phyloP scores from a whole-genome alignment of 768 basidiomycete genomes.

The Terana coerulea region DNA sequence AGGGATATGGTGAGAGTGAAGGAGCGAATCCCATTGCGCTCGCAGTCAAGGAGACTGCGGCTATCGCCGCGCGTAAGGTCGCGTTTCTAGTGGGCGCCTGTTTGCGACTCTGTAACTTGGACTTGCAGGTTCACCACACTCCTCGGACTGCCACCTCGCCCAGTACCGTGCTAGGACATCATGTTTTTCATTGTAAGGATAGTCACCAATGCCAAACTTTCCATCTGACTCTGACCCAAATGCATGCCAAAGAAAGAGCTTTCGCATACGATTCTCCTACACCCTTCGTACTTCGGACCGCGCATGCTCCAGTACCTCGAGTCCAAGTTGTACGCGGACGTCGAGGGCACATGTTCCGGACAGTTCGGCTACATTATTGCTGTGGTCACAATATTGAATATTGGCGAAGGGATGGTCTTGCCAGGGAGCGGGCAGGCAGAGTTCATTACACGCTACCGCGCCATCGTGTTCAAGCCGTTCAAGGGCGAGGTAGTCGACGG shows the following conservation, averaged over 20 bases:
- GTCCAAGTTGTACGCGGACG: slow-evolving; percentile 90
- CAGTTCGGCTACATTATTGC: slow-evolving; percentile 94
- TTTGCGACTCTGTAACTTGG: not conserved
- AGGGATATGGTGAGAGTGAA: too few relatives aligned
- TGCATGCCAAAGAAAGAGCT: slow-evolving; percentile 76
- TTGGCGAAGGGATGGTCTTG: slow-evolving; percentile 89
- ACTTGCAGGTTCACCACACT: too few relatives aligned
- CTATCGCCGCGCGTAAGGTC: slow-evolving; percentile 3
- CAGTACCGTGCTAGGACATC: not conserved
- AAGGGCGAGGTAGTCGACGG: slow-evolving; percentile 99
- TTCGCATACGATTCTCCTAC: slow-evolving; percentile 94
- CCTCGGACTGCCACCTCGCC: not conserved
- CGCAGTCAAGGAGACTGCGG: too few relatives aligned
- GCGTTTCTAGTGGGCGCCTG: slow-evolving; percentile 1
- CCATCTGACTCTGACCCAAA: not conserved
- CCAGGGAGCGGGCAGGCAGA: slow-evolving; percentile 93
- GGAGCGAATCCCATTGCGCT: too few relatives aligned
- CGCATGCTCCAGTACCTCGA: slow-evolving; percentile 92
- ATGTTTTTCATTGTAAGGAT: slow-evolving; percentile 28
- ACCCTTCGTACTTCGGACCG: slow-evolving; percentile 97
- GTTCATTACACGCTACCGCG: slow-evolving; percentile 90
- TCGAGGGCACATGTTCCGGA: slow-evolving; percentile 96
- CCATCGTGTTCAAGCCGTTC: slow-evolving; percentile 99
- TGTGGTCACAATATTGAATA: slow-evolving; percentile 85
- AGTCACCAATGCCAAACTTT: not conserved